A percentile compares a stretch with the other conserved stretches of the same genome.
phyloP scores from a whole-genome alignment of 192 early-diverging fungal species.

The Chytriomyces confervae region DNA sequence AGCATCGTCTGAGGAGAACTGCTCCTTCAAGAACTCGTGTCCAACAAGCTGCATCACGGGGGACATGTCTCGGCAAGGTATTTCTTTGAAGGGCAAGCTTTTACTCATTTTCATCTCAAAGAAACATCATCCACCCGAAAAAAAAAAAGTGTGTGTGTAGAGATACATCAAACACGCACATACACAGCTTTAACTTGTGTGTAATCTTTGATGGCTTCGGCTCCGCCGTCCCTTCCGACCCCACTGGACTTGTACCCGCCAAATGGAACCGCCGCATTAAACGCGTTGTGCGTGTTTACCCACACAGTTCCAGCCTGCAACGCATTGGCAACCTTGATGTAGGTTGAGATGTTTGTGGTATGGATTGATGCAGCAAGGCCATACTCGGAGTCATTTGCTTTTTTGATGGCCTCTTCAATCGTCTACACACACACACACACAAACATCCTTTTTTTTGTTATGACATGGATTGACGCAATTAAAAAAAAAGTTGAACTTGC shows the following conservation, averaged over 20 bases:
- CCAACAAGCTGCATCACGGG: too few relatives aligned
- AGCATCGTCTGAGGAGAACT: too few relatives aligned
- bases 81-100: too few relatives aligned
- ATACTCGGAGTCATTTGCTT: conserved; percentile 73
- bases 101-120: not conserved
- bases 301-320: conserved; percentile 19
- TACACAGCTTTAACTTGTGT: conserved; percentile 13
- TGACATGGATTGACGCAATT: not conserved
- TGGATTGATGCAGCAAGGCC: conserved; percentile 86
- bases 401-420: conserved; percentile 76
- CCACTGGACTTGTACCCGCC: conserved; percentile 27
- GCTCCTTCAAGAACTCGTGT: too few relatives aligned
- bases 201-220: conserved; percentile 15
- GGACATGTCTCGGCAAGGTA: too few relatives aligned
- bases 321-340: conserved; percentile 2
- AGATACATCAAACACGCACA: conserved; percentile 8
- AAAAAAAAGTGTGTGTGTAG: too few relatives aligned
- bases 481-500: conserved; percentile 1
- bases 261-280: not conserved
- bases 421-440: conserved; percentile 28
- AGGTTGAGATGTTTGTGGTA: conserved; percentile 50
- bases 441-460: not conserved
- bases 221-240: conserved; percentile 10
- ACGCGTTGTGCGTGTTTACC: conserved; percentile 1
- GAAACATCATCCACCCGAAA: not conserved